Base-by-base conservation (phyloP, 331 rosid genomes). In the Saraca asoca region DNA sequence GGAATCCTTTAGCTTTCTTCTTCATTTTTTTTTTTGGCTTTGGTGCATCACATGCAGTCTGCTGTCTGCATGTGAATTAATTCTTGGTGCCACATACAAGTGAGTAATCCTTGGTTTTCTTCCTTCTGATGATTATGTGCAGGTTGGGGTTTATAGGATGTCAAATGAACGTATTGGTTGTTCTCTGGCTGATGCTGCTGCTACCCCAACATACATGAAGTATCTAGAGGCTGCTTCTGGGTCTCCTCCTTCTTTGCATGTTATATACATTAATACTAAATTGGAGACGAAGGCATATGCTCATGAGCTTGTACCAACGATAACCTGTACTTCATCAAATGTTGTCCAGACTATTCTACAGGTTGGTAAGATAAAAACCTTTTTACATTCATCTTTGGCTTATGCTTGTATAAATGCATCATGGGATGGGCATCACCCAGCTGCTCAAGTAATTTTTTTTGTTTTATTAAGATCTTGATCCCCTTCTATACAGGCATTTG, bases 161-260 rank as follows among this genome's bases (percentile, higher is more conserved):
- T 86, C 98, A 51, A 69, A 82, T 77, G 98, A 94, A 54, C 92
- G 78, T 9, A 90, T 94, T 64, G 81, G 95, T 43, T 94, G 98
- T 79, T 90, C 98, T 58, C 81, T 90, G 85, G 98, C 97, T 14
- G 98, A 94, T 84, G 97, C 98, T 24, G 98, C 96, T 16, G 84
- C 87, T 51, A 62, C 90, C 53, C 81, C 89, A 70, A 66, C 87
- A 33, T 94, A 94, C 51, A 78, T 84, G 95, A 84, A 84, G 44
- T 94, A 88, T 85, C 98, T 94, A 29, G 75, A 85, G 50, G 75
- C 64, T 58, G 98, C 96, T 75, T 94, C 98, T 48, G 75, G 69
- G 55, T 78, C 83, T 33, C 70, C 90, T 69, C 86, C 88, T 42
- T 86, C 96, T 16, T 79, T 94, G 87, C 97, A 90, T 75, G 97